These are phyloP conservation scores for Ogataea ramenticola DNA, from an alignment of 805 yeast genomes.

Conservation along the genomic window DNA sequence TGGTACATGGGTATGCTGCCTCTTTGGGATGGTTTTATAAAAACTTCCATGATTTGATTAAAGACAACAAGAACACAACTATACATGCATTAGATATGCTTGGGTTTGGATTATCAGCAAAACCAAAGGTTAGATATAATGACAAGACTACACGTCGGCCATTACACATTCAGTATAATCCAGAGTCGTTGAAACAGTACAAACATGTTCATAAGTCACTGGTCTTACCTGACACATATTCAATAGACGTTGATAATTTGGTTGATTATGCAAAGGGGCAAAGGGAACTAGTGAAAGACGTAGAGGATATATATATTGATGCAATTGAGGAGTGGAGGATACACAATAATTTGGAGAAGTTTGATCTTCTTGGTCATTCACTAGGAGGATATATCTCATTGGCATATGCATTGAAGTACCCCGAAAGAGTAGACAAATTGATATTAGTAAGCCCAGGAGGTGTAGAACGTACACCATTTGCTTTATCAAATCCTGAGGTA, in stretches of 20 bases:
- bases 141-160: slow-evolving; percentile 18
- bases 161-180: slow-evolving; percentile 18
- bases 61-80: slow-evolving; percentile 16
- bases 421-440: slow-evolving; percentile 44
- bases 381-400: slow-evolving; percentile 71
- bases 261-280: slow-evolving; percentile 25
- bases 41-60: slow-evolving; percentile 38
- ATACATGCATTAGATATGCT: slow-evolving; percentile 40
- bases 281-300: slow-evolving; percentile 30
- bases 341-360: slow-evolving; percentile 37
- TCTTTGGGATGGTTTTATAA: slow-evolving; percentile 50
- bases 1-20: slow-evolving; percentile 54
- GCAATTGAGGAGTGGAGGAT: slow-evolving; percentile 63
- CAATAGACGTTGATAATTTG: slow-evolving; percentile 14
- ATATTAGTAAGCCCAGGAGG: slow-evolving; percentile 73
- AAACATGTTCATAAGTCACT: slow-evolving; percentile 19
- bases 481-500: slow-evolving; percentile 38
- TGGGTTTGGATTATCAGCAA: slow-evolving; percentile 49
- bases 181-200: slow-evolving; percentile 8
- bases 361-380: slow-evolving; percentile 70
- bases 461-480: slow-evolving; percentile 60
- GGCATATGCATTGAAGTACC: slow-evolving; percentile 54
- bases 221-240: slow-evolving; percentile 14
- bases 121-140: slow-evolving; percentile 28
- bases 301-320: slow-evolving; percentile 50